These are phyloP conservation scores for Plectosphaerella plurivora DNA, from an alignment of 2,329 filamentous ascomycete genomes.

Conservation along the genomic window DNA sequence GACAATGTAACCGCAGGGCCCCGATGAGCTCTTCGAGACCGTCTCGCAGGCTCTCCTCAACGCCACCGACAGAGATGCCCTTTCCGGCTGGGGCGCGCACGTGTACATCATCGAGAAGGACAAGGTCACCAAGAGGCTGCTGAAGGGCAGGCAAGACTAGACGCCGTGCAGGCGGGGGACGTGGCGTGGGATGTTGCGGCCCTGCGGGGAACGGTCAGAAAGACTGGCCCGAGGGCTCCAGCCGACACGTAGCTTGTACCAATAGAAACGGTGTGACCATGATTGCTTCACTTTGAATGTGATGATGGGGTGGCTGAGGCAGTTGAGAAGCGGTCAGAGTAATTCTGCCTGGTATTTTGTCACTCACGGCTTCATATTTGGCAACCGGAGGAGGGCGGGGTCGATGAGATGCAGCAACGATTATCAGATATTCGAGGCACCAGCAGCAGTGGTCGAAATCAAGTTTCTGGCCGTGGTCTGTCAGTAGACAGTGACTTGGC, in stretches of 20 bases:
- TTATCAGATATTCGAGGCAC: too few relatives aligned
- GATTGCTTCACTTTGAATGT: neutral
- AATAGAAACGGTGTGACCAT: constrained; percentile 24
- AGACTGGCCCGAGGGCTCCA: neutral
- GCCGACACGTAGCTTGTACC: constrained; percentile 24
- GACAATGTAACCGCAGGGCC: constrained; percentile 50
- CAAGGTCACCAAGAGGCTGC: constrained; percentile 97
- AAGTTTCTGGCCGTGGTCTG: too few relatives aligned
- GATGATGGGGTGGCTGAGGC: too few relatives aligned
- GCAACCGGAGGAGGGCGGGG: too few relatives aligned
- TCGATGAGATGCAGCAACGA: too few relatives aligned
- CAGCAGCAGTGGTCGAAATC: too few relatives aligned
- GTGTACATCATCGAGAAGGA: constrained; percentile 99
- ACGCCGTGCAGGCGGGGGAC: constrained; percentile 11
- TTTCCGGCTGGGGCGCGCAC: constrained; percentile 97
- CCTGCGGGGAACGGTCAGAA: neutral
- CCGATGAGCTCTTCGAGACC: constrained; percentile 96
- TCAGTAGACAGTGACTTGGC: too few relatives aligned
- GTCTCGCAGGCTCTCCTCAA: constrained; percentile 94
- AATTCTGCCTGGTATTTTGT: too few relatives aligned
- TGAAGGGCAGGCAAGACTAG: constrained; percentile 96
- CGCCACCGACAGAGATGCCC: constrained; percentile 91
- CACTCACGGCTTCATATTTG: too few relatives aligned
- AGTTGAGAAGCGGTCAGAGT: too few relatives aligned
- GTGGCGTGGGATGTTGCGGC: neutral